These are phyloP conservation scores for Knoxia roxburghii DNA, from an alignment of 257 asterid species.

Conservation along the genomic window DNA sequence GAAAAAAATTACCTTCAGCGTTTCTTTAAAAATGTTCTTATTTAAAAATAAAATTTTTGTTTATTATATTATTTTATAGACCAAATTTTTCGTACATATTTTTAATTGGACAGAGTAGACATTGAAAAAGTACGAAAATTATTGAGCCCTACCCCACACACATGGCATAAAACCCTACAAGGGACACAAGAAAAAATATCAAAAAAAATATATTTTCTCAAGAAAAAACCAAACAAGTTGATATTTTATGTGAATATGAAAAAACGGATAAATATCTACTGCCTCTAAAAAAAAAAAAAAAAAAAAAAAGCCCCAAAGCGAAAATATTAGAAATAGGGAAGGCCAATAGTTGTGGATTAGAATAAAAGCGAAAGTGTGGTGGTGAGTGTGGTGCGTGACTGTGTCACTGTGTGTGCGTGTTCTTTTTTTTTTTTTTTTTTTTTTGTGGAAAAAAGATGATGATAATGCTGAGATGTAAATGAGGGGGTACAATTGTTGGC, in stretches of 20 bases:
- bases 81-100: too few relatives aligned
- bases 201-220: slow-evolving; percentile 10
- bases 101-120: too few relatives aligned
- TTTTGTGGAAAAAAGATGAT: too few relatives aligned
- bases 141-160: neutral
- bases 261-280: slow-evolving; percentile 27
- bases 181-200: slow-evolving; percentile 12
- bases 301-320: neutral
- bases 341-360: slow-evolving; percentile 26
- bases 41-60: too few relatives aligned
- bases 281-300: slow-evolving; percentile 17
- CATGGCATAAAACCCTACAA: neutral
- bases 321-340: slow-evolving; percentile 4
- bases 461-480: too few relatives aligned
- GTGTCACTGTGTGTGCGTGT: slow-evolving; percentile 1
- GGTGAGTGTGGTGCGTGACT: neutral
- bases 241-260: slow-evolving; percentile 15
- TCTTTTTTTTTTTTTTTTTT: too few relatives aligned
- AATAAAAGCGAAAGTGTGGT: slow-evolving; percentile 17
- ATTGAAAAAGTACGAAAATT: too few relatives aligned
- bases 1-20: too few relatives aligned
- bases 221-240: neutral
- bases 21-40: too few relatives aligned
- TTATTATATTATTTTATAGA: too few relatives aligned
- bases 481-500: neutral